Base-by-base conservation (phyloP, 2,329 filamentous ascomycete species). In the Biscogniauxia mediterranea region DNA sequence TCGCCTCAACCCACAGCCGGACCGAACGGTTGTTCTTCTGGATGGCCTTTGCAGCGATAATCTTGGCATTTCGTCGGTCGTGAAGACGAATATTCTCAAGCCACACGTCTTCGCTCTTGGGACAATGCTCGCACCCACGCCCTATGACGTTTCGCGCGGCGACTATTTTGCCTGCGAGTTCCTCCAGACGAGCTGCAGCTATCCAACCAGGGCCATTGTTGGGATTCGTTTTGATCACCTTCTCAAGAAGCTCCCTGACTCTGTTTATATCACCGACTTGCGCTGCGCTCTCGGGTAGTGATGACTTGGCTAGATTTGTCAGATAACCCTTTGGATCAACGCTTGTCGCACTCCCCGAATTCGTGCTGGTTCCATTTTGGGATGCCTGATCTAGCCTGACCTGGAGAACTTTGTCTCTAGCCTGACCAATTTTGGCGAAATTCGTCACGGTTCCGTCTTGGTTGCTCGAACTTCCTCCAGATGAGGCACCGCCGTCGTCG, bases 251-350 rank as follows among this genome's bases (percentile, higher is more conserved):
- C 65, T 93, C 89, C 65, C 95, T 87, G 19, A 96, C 95, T 76
- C 95, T 90, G 73, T 97, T 96, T 74, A 99, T 92, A 72, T 99
- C 95, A 62, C 95, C 94, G 25, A 98, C 91, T 69, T 93, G 90
- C 4, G 91, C 86, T 70, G 96, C 91, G 4, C 88, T 86, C 61
- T 92, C 91, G 61, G 87, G 90, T 61, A 92, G 80, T 73, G 93
- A 89, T 56, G 91, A 89, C 75, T 91, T 93, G 60, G 90, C 90
- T 56, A 99, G 80, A 70, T 90, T 97, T 0, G 96, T 99, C 56
- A 99, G 88, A 74, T 99, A 99, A 26, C 95, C 95, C 76, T 94
- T 95, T 0, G 93, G 92, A 71, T 99, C 95, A 69, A 99, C 94
- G 68, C 87, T 96, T 1, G 93, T 96, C 21, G 94, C 87, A 62